A percentile compares a stretch with the other conserved stretches of the same genome.
Conservation (phyloP, 108 stramenopile species). For the Skeletonema costatum region DNA sequence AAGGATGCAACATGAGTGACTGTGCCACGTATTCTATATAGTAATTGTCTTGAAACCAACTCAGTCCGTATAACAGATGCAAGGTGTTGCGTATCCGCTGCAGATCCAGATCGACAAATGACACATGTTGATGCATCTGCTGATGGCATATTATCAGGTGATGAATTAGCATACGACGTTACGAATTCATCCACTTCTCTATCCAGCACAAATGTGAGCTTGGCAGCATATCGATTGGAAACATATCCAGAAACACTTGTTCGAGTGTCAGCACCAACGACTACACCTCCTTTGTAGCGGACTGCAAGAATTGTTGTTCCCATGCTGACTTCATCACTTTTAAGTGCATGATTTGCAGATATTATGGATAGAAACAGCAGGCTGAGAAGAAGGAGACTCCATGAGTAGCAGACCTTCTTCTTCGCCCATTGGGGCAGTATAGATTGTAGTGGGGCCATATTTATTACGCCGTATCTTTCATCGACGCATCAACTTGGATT, state of each 20-base stretch:
- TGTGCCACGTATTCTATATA: slow-evolving; percentile 41
- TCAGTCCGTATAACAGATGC: slow-evolving; percentile 46
- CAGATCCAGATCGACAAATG: slow-evolving; percentile 82
- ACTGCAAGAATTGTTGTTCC: slow-evolving; percentile 85
- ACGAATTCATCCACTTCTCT: slow-evolving; percentile 39
- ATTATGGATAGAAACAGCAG: background rate
- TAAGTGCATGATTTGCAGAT: slow-evolving; percentile 2
- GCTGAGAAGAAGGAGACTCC: background rate
- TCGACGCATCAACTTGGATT: too few relatives aligned
- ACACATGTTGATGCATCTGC: slow-evolving; percentile 63
- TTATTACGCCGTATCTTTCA: too few relatives aligned
- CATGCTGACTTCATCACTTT: slow-evolving; percentile 57
- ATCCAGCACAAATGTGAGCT: slow-evolving; percentile 62
- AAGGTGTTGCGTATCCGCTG: slow-evolving; percentile 84
- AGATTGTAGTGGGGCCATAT: too few relatives aligned
- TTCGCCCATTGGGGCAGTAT: background rate
- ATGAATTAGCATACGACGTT: background rate
- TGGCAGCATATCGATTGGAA: slow-evolving; percentile 78
- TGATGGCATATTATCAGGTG: background rate
- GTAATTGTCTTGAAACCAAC: slow-evolving; percentile 48
- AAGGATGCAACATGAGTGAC: slow-evolving; percentile 73
- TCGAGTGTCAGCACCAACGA: slow-evolving; percentile 31
- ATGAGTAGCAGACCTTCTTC: background rate
- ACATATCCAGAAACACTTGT: slow-evolving; percentile 75
- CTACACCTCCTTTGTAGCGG: slow-evolving; percentile 60